These are phyloP conservation scores for Trichophaea hybrida DNA, from an alignment of 2,329 filamentous ascomycete genomes.

Conservation along the genomic window DNA sequence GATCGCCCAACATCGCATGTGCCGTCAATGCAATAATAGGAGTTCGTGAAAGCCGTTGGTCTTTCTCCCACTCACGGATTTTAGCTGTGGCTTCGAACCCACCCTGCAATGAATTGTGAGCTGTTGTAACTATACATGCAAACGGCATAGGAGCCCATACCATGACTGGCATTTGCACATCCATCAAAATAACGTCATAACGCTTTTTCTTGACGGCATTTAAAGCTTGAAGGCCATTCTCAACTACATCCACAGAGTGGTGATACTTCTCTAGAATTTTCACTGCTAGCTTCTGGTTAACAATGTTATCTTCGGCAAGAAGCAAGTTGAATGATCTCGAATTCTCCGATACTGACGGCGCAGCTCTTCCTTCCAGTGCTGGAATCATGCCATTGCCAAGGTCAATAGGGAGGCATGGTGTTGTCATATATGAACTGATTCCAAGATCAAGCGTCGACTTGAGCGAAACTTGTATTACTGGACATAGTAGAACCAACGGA, in stretches of 20 bases:
- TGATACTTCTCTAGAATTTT: slow-evolving; percentile 97
- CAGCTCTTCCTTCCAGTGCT: slow-evolving; percentile 81
- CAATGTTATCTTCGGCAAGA: slow-evolving; percentile 89
- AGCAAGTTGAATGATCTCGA: slow-evolving; percentile 92
- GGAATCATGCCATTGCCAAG: slow-evolving; percentile 93
- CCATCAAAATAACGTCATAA: slow-evolving; percentile 96
- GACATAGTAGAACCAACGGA: slow-evolving; percentile 81
- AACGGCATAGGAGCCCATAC: slow-evolving; percentile 36
- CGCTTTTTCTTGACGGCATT: slow-evolving; percentile 82
- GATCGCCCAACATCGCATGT: slow-evolving; percentile 95
- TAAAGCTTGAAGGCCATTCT: slow-evolving; percentile 85
- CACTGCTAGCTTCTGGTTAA: slow-evolving; percentile 89
- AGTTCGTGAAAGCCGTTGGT: slow-evolving; percentile 63
- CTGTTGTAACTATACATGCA: background rate
- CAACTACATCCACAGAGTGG: slow-evolving; percentile 79
- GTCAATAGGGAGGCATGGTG: slow-evolving; percentile 84
- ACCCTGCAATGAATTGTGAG: slow-evolving; percentile 40
- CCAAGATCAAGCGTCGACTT: slow-evolving; percentile 89
- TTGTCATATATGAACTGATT: slow-evolving; percentile 99
- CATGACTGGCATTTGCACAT: slow-evolving; percentile 99
- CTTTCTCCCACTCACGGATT: slow-evolving; percentile 87
- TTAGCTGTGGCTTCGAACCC: slow-evolving; percentile 95
- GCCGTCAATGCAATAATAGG: slow-evolving; percentile 95
- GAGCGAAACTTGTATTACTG: slow-evolving; percentile 75
- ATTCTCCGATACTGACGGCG: slow-evolving; percentile 80